Percentiles rank a stretch among this genome's conserved stretches.
These are phyloP conservation scores for Xylaria sp. DNA, from an alignment of 2,329 filamentous ascomycete species.

Conservation along the genomic window DNA sequence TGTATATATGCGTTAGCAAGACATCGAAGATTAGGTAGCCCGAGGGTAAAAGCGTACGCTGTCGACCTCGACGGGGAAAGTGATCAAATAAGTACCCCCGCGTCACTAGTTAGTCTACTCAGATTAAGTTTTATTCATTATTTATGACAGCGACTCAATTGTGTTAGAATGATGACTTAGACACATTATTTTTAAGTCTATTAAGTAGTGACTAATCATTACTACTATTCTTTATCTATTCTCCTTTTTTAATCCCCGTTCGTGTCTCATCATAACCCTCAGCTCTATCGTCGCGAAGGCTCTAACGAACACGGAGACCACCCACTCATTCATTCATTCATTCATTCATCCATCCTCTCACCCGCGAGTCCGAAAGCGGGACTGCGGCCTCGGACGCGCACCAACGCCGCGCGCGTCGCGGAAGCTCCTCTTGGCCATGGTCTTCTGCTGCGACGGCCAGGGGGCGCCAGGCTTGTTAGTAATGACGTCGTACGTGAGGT, in stretches of 20 bases:
- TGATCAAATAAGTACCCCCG: not conserved
- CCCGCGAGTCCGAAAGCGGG: slow-evolving; percentile 18
- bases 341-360: no score
- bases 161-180: not conserved
- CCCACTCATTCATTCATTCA: no score
- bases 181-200: slow-evolving; percentile 19
- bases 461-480: slow-evolving; percentile 47
- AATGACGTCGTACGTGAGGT: slow-evolving; percentile 49
- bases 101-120: not conserved
- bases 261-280: slow-evolving; percentile 4
- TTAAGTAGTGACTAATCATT: slow-evolving; percentile 26
- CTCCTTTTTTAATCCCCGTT: not conserved
- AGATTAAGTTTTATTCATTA: not conserved
- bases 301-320: not conserved
- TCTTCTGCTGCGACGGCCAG: slow-evolving; percentile 40
- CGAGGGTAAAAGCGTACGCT: not conserved
- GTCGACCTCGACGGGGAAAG: not conserved
- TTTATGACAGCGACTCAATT: not conserved
- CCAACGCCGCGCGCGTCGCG: slow-evolving; percentile 26
- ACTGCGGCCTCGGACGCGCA: slow-evolving; percentile 13
- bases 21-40: not conserved
- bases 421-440: slow-evolving; percentile 43
- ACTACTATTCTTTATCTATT: slow-evolving; percentile 5
- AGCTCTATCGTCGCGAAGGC: not conserved
- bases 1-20: slow-evolving; percentile 6